A percentile compares a stretch with the other conserved stretches of the same genome.
Evolutionary conservation across 2,329 filamentous ascomycete genomes (phyloP).

Genomic region (Colletotrichum chlorophyti): DNA sequence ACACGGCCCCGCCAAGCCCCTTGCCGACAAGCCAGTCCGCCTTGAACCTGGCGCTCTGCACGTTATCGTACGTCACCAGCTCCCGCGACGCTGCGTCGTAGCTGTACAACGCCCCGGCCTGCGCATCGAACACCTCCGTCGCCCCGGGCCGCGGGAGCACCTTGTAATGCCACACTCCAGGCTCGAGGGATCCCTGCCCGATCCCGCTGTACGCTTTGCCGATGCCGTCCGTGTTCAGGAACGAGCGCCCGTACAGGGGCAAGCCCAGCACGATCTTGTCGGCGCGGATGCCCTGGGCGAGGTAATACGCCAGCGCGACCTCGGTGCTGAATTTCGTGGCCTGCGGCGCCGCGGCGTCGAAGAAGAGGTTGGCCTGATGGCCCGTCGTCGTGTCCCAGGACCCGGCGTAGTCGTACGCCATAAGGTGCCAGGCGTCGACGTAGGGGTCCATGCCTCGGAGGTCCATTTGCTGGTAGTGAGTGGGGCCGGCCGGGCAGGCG

Average conservation of each 20-base stretch:
- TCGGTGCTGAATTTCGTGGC: conserved; percentile 75
- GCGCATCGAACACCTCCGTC: conserved; percentile 60
- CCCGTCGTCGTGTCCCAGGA: conserved; percentile 68
- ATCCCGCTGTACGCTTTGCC: conserved; percentile 69
- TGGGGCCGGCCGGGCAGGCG: conserved; percentile 54
- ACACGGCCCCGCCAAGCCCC: conserved; percentile 78
- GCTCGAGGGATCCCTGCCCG: conserved; percentile 63
- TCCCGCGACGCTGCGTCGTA: conserved; percentile 66
- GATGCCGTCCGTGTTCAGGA: conserved; percentile 70
- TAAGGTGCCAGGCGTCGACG: conserved; percentile 66
- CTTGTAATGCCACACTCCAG: conserved; percentile 77
- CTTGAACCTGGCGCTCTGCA: conserved; percentile 65
- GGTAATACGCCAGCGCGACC: conserved; percentile 69
- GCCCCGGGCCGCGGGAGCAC: conserved; percentile 69
- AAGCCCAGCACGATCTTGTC: conserved; percentile 77
- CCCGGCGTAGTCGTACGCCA: conserved; percentile 77
- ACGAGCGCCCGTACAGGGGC: conserved; percentile 82
- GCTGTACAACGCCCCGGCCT: conserved; percentile 71
- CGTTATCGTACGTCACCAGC: conserved; percentile 75
- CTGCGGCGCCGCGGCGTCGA: conserved; percentile 54
- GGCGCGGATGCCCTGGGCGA: conserved; percentile 61
- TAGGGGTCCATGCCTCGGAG: conserved; percentile 61
- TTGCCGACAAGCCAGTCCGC: conserved; percentile 65
- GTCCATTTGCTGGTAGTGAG: conserved; percentile 57
- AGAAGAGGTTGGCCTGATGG: conserved; percentile 75